Percentiles rank a stretch among this genome's conserved stretches.
These are phyloP conservation scores for Fusarium sp. DNA, from an alignment of 2,329 filamentous ascomycete species.

Conservation along the genomic window DNA sequence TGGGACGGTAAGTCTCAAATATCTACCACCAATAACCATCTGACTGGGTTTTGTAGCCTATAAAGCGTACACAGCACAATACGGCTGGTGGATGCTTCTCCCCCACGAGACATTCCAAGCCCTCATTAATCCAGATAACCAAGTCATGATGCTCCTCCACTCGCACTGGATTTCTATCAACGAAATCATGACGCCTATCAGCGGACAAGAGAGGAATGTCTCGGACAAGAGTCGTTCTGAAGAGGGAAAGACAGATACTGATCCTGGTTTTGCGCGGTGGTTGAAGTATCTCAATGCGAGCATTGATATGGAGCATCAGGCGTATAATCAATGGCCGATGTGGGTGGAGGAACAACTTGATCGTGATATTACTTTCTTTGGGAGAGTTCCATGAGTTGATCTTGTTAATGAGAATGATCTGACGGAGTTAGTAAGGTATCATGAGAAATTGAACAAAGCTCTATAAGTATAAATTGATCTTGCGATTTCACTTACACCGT, in stretches of 20 bases:
- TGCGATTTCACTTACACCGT: background rate
- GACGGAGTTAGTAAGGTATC: background rate
- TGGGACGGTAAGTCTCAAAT: conserved; percentile 58
- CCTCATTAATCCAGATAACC: conserved; percentile 60
- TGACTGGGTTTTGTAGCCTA: conserved; percentile 55
- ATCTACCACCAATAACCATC: background rate
- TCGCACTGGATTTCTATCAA: conserved; percentile 66
- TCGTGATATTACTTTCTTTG: conserved; percentile 59
- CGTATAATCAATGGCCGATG: conserved; percentile 64
- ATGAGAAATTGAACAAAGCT: background rate
- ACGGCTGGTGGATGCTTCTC: conserved; percentile 68
- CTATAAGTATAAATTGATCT: background rate
- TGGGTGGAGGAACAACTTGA: conserved; percentile 66
- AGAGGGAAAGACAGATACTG: conserved; percentile 43
- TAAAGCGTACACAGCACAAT: conserved; percentile 61
- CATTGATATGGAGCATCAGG: conserved; percentile 57
- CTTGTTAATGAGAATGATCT: background rate
- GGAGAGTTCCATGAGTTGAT: conserved; percentile 37
- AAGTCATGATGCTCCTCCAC: conserved; percentile 60
- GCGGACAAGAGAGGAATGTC: conserved; percentile 53
- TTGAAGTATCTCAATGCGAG: conserved; percentile 61
- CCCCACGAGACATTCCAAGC: conserved; percentile 63
- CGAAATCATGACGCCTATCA: conserved; percentile 64
- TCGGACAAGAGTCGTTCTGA: conserved; percentile 47
- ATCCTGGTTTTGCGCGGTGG: conserved; percentile 62